phyloP scores from a whole-genome alignment of 2,329 filamentous ascomycete species.

The Graphilbum fragrans region DNA sequence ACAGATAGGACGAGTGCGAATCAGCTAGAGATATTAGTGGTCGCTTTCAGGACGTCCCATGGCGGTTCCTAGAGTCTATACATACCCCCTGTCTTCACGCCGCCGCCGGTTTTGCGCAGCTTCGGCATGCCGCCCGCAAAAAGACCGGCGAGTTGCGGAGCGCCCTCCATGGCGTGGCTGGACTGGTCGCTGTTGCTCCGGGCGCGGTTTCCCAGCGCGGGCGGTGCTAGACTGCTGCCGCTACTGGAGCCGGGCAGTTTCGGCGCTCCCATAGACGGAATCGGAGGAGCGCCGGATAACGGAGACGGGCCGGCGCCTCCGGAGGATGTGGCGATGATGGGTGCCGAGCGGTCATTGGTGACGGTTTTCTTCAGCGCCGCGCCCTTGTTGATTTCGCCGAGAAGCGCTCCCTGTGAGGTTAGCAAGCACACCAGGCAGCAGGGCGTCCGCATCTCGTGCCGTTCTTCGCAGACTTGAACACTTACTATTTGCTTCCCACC shows the following conservation, averaged over 20 bases:
- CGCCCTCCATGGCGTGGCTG: constrained; percentile 26
- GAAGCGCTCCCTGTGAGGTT: constrained; percentile 60
- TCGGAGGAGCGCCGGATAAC: constrained; percentile 65
- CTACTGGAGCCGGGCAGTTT: constrained; percentile 28
- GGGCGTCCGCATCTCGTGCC: neutral
- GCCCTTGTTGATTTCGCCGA: constrained; percentile 81
- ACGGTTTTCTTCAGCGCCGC: constrained; percentile 69
- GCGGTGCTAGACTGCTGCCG: constrained; percentile 53
- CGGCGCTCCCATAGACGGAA: constrained; percentile 49
- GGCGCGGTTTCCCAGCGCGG: constrained; percentile 56
- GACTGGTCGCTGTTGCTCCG: constrained; percentile 76
- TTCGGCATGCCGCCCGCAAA: constrained; percentile 96
- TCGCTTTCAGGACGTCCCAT: constrained; percentile 10
- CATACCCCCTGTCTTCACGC: constrained; percentile 58
- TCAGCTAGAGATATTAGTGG: constrained; percentile 32
- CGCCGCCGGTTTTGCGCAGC: constrained; percentile 74
- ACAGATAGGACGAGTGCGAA: constrained; percentile 60
- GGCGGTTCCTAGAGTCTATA: neutral
- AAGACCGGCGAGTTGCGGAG: constrained; percentile 74
- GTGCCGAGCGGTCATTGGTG: constrained; percentile 87
- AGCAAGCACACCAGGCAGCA: too few species aligned
- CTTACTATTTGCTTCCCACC: constrained; percentile 23
- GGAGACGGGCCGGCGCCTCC: constrained; percentile 39
- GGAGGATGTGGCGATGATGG: constrained; percentile 43
- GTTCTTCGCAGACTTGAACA: neutral